Percentiles rank a stretch among this genome's conserved stretches.
Evolutionary conservation across 2,329 filamentous ascomycete species (phyloP).

Genomic region (Amylocarpus encephaloides): DNA sequence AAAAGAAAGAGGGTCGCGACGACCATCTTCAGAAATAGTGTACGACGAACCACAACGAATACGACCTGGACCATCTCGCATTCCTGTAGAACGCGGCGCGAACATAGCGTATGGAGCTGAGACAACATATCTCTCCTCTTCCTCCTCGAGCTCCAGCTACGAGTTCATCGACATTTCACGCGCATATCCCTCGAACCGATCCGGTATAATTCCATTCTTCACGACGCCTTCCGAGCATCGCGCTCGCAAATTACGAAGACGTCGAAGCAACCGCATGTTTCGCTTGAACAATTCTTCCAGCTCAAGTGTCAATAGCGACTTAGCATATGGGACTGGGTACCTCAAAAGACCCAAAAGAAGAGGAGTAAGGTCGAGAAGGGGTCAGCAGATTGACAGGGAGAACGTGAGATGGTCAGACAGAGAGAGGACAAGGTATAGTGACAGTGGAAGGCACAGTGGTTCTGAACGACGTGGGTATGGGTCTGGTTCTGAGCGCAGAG

Average conservation of each 20-base stretch:
- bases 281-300: slow-evolving; percentile 58
- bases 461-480: slow-evolving; percentile 2
- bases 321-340: slow-evolving; percentile 61
- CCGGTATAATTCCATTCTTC: slow-evolving; percentile 57
- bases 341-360: slow-evolving; percentile 25
- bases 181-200: slow-evolving; percentile 40
- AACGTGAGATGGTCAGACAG: slow-evolving; percentile 17
- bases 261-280: slow-evolving; percentile 45
- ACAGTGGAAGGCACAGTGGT: slow-evolving; percentile 8
- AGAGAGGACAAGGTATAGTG: slow-evolving; percentile 9
- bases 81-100: neutral
- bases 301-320: slow-evolving; percentile 60
- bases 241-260: slow-evolving; percentile 36
- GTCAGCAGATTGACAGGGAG: slow-evolving; percentile 26
- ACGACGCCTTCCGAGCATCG: slow-evolving; percentile 49
- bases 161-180: slow-evolving; percentile 57
- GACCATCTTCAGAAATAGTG: slow-evolving; percentile 9
- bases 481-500: slow-evolving; percentile 3
- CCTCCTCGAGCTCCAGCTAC: slow-evolving; percentile 40
- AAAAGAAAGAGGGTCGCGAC: slow-evolving; percentile 8
- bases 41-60: slow-evolving; percentile 20
- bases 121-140: slow-evolving; percentile 17
- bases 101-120: slow-evolving; percentile 1
- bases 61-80: slow-evolving; percentile 9
- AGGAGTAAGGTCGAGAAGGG: slow-evolving; percentile 22